Evolutionary conservation across 345 rosid genomes (phyloP).

Genomic region (Syzygium aqueum): DNA sequence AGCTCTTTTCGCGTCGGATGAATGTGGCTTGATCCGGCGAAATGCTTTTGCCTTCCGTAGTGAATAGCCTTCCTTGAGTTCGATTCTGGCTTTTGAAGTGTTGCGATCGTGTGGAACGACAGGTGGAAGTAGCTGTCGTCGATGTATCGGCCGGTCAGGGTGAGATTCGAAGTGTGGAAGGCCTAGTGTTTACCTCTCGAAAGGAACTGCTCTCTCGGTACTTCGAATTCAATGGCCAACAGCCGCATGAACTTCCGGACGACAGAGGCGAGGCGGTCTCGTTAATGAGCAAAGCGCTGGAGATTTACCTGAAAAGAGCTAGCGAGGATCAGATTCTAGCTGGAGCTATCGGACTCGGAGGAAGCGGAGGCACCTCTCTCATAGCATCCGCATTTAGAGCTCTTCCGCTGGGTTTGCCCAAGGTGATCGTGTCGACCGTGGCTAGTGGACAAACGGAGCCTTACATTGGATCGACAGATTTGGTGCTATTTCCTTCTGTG

Average conservation of each 20-base stretch:
- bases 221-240: conserved; percentile 12
- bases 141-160: conserved; percentile 60
- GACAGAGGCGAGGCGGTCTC: conserved; percentile 73
- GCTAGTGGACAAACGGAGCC: conserved; percentile 82
- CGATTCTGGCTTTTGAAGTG: neutral
- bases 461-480: conserved; percentile 76
- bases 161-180: conserved; percentile 21
- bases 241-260: conserved; percentile 23
- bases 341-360: conserved; percentile 80
- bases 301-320: conserved; percentile 32
- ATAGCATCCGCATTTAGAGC: conserved; percentile 60
- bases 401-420: conserved; percentile 74
- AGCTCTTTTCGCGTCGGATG: neutral
- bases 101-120: neutral
- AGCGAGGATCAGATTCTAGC: conserved; percentile 28
- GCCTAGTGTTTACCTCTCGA: conserved; percentile 41
- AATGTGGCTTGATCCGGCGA: neutral
- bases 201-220: conserved; percentile 42
- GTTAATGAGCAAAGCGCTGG: conserved; percentile 63
- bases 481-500: conserved; percentile 71
- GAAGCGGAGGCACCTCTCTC: conserved; percentile 87
- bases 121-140: conserved; percentile 63
- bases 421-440: conserved; percentile 81
- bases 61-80: neutral
- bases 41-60: neutral